phyloP scores from a whole-genome alignment of 306 rosid species.

The Begonia masoniana region DNA sequence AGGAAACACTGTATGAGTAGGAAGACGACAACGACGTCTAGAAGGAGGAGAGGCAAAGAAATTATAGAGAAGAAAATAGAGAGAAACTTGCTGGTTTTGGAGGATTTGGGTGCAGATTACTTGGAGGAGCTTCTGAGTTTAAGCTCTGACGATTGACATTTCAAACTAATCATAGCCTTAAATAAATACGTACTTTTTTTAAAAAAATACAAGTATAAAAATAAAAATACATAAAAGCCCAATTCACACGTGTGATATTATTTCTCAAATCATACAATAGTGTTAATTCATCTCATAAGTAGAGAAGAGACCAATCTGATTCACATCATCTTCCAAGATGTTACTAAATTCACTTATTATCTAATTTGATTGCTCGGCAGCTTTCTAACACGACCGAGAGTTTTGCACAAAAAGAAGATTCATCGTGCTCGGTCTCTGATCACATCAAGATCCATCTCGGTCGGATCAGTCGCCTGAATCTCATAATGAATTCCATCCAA shows the following conservation, averaged over 20 bases:
- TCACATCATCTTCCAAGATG: no score
- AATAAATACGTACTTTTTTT: no score
- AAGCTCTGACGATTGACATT: slow-evolving; percentile 3
- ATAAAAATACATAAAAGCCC: no score
- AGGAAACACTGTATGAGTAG: slow-evolving; percentile 17
- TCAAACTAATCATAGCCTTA: no score
- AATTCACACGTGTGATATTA: no score
- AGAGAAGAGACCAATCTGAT: no score
- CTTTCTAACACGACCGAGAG: no score
- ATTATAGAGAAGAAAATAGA: not conserved
- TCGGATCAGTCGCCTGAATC: slow-evolving; percentile 82
- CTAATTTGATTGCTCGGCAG: no score
- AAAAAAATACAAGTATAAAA: no score
- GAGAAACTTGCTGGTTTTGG: slow-evolving; percentile 28
- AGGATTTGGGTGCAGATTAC: slow-evolving; percentile 61
- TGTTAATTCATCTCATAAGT: no score
- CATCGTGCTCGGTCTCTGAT: slow-evolving; percentile 46
- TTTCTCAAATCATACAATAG: no score
- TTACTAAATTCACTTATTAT: no score
- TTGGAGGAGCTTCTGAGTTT: slow-evolving; percentile 40
- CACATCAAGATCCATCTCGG: slow-evolving; percentile 87
- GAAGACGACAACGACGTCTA: slow-evolving; percentile 9
- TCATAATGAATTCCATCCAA: slow-evolving; percentile 84
- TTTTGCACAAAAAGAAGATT: not conserved
- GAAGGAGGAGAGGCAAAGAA: slow-evolving; percentile 13